Evolutionary conservation across 2,329 filamentous ascomycete genomes (phyloP).

Genomic region (Cercospora nicotianae): DNA sequence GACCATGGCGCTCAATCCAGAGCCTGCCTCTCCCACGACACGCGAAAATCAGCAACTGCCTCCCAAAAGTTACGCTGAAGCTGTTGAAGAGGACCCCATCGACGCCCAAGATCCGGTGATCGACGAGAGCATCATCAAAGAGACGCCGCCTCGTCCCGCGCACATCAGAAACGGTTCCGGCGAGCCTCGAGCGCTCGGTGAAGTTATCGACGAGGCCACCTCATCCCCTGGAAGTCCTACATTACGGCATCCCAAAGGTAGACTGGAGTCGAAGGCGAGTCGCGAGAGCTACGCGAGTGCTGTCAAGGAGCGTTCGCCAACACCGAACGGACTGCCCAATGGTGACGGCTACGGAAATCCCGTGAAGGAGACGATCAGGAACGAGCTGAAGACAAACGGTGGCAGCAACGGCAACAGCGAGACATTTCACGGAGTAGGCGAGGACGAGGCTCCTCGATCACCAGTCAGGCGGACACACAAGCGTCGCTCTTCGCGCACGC

Average conservation of each 20-base stretch:
- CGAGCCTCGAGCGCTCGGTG: conserved; percentile 37
- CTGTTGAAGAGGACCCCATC: conserved; percentile 35
- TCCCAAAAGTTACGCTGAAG: conserved; percentile 48
- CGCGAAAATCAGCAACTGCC: conserved; percentile 42
- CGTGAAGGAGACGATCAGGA: conserved; percentile 13
- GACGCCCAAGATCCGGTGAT: conserved; percentile 22
- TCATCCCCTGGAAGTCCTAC: conserved; percentile 35
- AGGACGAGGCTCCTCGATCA: conserved; percentile 34
- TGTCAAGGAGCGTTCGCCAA: conserved; percentile 26
- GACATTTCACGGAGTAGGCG: conserved; percentile 33
- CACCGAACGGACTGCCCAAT: conserved; percentile 23
- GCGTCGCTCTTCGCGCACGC: conserved; percentile 29
- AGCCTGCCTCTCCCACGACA: conserved; percentile 44
- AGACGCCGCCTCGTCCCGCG: conserved; percentile 35
- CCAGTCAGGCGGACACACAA: conserved; percentile 33
- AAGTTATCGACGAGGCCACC: conserved; percentile 39
- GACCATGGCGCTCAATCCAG: conserved; percentile 44
- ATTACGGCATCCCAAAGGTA: conserved; percentile 33
- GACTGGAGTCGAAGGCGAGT: conserved; percentile 30
- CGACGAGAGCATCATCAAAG: conserved; percentile 37
- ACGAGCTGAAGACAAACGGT: conserved; percentile 18
- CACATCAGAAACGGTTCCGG: conserved; percentile 31
- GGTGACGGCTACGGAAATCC: conserved; percentile 26
- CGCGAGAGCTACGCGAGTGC: conserved; percentile 30
- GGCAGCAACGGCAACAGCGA: conserved; percentile 22